Conservation (phyloP, 495 filamentous ascomycete genomes). For the Daldinia vernicosa region DNA sequence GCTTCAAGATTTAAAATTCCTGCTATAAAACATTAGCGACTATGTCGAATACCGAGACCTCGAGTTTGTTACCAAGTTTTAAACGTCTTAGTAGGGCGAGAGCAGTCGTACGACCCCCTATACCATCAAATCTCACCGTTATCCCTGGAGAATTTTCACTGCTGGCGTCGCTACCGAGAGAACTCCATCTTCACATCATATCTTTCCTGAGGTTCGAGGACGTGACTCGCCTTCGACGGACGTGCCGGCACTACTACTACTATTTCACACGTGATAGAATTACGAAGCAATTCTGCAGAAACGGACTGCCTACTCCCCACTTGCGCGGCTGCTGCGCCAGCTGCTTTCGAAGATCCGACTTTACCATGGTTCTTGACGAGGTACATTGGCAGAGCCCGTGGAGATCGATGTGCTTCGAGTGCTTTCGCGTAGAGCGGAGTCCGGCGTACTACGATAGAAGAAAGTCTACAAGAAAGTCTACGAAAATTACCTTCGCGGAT, state of each 20-base stretch:
- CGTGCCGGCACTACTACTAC: slow-evolving; percentile 40
- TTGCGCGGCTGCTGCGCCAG: slow-evolving; percentile 7
- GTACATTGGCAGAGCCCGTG: neutral
- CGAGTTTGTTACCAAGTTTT: neutral
- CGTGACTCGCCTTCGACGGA: slow-evolving; percentile 45
- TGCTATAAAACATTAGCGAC: neutral
- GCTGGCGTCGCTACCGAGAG: slow-evolving; percentile 36
- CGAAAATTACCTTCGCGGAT: neutral
- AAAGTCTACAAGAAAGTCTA: neutral
- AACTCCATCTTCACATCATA: slow-evolving; percentile 47
- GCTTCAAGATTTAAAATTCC: neutral
- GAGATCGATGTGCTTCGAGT: slow-evolving; percentile 16
- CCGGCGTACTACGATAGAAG: neutral
- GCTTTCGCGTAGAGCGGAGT: slow-evolving; percentile 20
- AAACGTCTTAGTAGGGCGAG: neutral
- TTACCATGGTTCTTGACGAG: slow-evolving; percentile 7
- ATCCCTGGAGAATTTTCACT: neutral
- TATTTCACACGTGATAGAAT: neutral
- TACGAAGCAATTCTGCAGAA: neutral
- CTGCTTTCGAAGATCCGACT: slow-evolving; percentile 1
- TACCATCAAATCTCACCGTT: neutral
- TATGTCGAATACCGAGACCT: neutral
- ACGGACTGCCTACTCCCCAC: neutral
- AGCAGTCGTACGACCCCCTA: neutral
- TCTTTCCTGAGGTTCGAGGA: slow-evolving; percentile 40